Evolutionary conservation across 2,329 filamentous ascomycete species (phyloP), one percentile per base, ranked within the genome.

Genomic region (Arthrinium puccinioides): DNA sequence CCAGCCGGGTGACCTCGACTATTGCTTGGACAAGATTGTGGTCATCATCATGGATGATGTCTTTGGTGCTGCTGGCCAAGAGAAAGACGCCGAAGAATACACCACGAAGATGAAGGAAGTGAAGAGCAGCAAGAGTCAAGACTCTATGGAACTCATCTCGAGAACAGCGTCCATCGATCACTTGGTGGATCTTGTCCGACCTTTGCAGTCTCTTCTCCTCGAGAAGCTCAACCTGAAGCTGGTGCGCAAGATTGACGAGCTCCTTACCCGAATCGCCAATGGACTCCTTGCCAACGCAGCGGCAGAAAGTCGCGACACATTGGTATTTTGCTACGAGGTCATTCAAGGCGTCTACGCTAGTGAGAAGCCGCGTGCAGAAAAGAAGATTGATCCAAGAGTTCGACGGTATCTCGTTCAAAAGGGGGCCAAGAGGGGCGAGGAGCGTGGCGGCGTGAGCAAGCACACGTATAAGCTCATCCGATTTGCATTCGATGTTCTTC

Each of bases 71-170:
- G 84, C 84, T 23, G 92, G 92, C 2, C 85, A 95, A 62, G 90
- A 98, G 55, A 98, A 98, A 61, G 92, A 98, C 51, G 90, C 90
- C 0, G 88, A 96, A 50, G 92, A 89, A 37, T 98, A 98, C 57
- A 82, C 84, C 39, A 95, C 81, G 56, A 85, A 90, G 60, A 96
- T 94, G 82, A 95, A 94, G 61, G 92, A 98, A 63, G 83, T 98
- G 39, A 97, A 95, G 67, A 92, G 86, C 60, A 96, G 86, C 69
- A 98, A 97, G 69, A 96, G 89, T 56, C 94, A 89, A 53, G 94
- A 98, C 55, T 94, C 92, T 0, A 94, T 97, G 82, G 90, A 97
- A 59, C 70, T 97, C 13, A 72, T 97, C 46, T 84, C 92, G 19
- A 86, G 82, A 53, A 88, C 82, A 32, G 82, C 87, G 2, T 90